A percentile compares a stretch with the other conserved stretches of the same genome.
Evolutionary conservation across 2,329 filamentous ascomycete genomes (phyloP).

Genomic region (Chlorencoelia australis): DNA sequence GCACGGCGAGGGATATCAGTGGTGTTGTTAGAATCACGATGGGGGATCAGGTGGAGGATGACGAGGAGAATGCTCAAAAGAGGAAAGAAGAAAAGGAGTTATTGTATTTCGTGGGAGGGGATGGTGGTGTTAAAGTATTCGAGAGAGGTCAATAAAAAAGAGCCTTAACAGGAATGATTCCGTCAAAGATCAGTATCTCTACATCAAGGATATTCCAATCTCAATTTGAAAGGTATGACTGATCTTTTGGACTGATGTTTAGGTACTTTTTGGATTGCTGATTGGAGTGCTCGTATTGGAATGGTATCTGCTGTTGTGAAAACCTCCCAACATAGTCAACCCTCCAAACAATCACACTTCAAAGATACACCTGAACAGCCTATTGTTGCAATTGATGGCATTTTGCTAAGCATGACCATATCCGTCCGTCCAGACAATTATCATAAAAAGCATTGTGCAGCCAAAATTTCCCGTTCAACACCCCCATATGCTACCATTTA

Average conservation of each 20-base stretch:
- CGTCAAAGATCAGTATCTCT: too few relatives aligned
- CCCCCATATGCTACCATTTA: slow-evolving; percentile 3
- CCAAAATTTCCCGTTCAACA: slow-evolving; percentile 2
- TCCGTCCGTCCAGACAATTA: slow-evolving; percentile 3
- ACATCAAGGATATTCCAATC: too few relatives aligned
- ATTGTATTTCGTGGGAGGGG: slow-evolving; percentile 69
- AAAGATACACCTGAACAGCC: too few relatives aligned
- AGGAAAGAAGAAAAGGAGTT: slow-evolving; percentile 54
- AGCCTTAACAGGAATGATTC: too few relatives aligned
- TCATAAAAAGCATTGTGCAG: not conserved
- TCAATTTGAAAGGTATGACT: too few relatives aligned
- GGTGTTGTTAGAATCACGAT: slow-evolving; percentile 71
- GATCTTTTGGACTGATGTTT: too few relatives aligned
- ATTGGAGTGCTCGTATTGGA: too few relatives aligned
- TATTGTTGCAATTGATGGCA: slow-evolving; percentile 24
- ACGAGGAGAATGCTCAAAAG: slow-evolving; percentile 24
- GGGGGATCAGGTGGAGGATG: slow-evolving; percentile 32
- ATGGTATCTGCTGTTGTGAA: too few relatives aligned
- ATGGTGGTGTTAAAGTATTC: slow-evolving; percentile 76
- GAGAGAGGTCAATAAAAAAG: slow-evolving; percentile 57
- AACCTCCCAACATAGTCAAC: too few relatives aligned
- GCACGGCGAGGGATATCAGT: slow-evolving; percentile 82
- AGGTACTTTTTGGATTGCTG: not conserved
- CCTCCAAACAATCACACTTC: too few relatives aligned
- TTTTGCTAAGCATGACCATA: slow-evolving; percentile 21